These are phyloP conservation scores for Boletus sp. DNA, from an alignment of 768 basidiomycete genomes.

Conservation along the genomic window DNA sequence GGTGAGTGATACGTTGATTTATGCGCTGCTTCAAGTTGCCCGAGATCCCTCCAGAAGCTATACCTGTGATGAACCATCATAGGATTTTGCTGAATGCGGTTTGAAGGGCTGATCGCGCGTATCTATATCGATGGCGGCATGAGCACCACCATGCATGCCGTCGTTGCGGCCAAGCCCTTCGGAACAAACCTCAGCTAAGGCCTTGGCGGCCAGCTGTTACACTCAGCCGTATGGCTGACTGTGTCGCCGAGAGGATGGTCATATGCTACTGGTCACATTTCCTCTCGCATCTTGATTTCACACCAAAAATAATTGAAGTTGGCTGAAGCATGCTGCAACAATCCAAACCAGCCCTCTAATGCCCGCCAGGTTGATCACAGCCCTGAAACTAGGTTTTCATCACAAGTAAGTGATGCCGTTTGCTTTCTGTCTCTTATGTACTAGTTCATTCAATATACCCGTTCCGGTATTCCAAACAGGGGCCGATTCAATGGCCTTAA, in stretches of 20 bases:
- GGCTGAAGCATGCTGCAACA: not conserved
- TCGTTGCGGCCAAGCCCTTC: not conserved
- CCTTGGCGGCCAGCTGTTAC: not conserved
- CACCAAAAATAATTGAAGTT: not conserved
- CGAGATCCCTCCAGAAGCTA: not conserved
- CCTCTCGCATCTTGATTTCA: not conserved
- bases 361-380: not conserved
- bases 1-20: too few species aligned
- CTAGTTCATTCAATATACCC: not conserved
- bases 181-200: too few species aligned
- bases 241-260: not conserved
- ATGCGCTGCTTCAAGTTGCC: not conserved
- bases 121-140: not conserved
- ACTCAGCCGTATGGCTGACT: not conserved
- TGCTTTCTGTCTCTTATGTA: not conserved
- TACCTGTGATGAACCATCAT: not conserved
- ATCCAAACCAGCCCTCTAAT: not conserved
- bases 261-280: not conserved
- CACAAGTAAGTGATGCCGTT: not conserved
- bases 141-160: not conserved
- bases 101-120: not conserved
- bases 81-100: not conserved
- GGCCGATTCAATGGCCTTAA: too few species aligned
- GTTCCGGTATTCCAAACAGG: not conserved
- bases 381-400: not conserved